A percentile compares a stretch with the other conserved stretches of the same genome.
Conservation (phyloP, 1,284 basidiomycete species). For the Athelia psychrophila region DNA sequence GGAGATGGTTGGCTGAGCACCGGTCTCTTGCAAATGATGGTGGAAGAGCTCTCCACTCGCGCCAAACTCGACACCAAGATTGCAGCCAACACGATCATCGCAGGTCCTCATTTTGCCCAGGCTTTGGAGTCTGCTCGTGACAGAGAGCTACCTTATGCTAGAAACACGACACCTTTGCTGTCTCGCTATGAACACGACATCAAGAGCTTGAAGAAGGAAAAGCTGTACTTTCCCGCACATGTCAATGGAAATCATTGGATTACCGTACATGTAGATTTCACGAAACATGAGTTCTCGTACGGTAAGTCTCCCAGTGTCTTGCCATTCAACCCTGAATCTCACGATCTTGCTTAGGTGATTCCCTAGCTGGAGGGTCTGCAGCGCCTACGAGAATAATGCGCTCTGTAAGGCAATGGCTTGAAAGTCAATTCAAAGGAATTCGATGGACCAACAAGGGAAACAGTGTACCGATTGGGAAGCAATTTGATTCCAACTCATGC, state of each 20-base stretch:
- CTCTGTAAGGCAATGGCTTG: neutral
- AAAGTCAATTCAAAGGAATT: neutral
- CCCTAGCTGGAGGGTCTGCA: neutral
- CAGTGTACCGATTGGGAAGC: neutral
- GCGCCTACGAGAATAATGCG: neutral
- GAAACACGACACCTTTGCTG: neutral
- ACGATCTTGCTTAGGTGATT: neutral
- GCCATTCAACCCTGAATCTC: neutral
- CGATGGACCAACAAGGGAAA: neutral
- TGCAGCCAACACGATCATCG: constrained; percentile 17
- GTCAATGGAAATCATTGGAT: neutral
- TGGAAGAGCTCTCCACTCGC: constrained; percentile 1
- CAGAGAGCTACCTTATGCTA: neutral
- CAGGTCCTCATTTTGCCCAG: neutral
- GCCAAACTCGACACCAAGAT: constrained; percentile 20
- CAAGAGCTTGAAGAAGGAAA: neutral
- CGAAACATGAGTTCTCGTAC: neutral
- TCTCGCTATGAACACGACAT: neutral
- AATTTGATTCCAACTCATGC: neutral
- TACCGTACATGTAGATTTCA: neutral
- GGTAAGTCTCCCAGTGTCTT: neutral
- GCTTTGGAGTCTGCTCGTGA: neutral
- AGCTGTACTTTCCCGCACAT: neutral
- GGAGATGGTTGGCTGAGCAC: neutral
- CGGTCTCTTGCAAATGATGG: neutral